Evolutionary conservation across 2,329 filamentous ascomycete genomes (phyloP).

Genomic region (Exutisphaerella laricina): DNA sequence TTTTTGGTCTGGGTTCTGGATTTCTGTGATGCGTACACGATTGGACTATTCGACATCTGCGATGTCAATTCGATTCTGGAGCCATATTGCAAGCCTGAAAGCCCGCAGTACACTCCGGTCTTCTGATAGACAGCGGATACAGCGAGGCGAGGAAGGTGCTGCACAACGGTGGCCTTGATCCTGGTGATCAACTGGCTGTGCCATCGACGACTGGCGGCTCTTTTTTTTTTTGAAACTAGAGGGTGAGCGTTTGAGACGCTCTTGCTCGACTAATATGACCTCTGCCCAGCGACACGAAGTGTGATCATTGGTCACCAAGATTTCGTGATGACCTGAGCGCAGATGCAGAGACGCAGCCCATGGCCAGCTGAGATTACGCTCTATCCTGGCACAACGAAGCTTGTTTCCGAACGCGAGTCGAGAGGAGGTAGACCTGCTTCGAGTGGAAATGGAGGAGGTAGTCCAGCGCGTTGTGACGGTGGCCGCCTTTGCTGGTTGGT

Average conservation of each 20-base stretch:
- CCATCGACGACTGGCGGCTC: constrained; percentile 18
- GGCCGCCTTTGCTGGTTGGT: constrained; percentile 25
- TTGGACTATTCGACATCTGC: constrained; percentile 12
- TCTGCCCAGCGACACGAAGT: too few relatives aligned
- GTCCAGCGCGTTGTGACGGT: constrained; percentile 7
- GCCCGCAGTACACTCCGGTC: constrained; percentile 23
- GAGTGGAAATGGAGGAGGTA: constrained; percentile 19
- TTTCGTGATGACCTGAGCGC: too few relatives aligned
- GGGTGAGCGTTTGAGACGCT: constrained; percentile 19
- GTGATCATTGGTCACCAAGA: too few relatives aligned
- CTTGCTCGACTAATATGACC: constrained; percentile 24
- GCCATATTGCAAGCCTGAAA: constrained; percentile 17
- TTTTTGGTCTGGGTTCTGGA: constrained; percentile 7
- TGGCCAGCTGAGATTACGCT: background rate
- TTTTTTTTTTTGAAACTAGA: constrained; percentile 11
- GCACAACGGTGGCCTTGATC: constrained; percentile 15
- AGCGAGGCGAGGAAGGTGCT: constrained; percentile 20
- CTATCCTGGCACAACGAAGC: constrained; percentile 8
- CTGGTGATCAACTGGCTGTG: constrained; percentile 15
- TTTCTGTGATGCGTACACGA: background rate
- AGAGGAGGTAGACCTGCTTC: constrained; percentile 33
- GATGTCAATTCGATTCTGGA: constrained; percentile 15
- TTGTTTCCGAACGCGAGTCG: constrained; percentile 32
- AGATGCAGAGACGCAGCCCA: background rate
- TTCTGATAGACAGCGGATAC: constrained; percentile 22